phyloP scores from a whole-genome alignment of 2,329 filamentous ascomycete genomes.

The Colletotrichum viniferum region DNA sequence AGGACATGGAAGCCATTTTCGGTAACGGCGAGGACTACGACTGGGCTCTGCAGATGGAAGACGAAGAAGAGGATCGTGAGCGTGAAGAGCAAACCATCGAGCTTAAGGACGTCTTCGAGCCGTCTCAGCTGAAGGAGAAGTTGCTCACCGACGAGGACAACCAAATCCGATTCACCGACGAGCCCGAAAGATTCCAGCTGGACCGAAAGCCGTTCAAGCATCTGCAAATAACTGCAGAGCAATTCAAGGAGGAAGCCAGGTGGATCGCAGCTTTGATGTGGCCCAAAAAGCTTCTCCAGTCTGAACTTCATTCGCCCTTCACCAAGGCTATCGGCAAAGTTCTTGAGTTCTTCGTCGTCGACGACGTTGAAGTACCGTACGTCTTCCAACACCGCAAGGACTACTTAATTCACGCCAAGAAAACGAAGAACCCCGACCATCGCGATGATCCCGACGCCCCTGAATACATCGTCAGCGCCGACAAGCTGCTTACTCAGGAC shows the following conservation, averaged over 20 bases:
- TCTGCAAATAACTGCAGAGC: slow-evolving; percentile 78
- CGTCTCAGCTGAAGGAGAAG: slow-evolving; percentile 90
- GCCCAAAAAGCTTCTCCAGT: slow-evolving; percentile 79
- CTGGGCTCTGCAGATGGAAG: slow-evolving; percentile 90
- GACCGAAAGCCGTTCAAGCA: slow-evolving; percentile 88
- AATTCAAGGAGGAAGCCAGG: slow-evolving; percentile 85
- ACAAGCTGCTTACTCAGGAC: slow-evolving; percentile 89
- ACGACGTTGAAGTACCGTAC: slow-evolving; percentile 95
- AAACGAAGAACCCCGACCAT: slow-evolving; percentile 63
- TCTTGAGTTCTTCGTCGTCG: slow-evolving; percentile 91
- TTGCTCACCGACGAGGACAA: slow-evolving; percentile 97
- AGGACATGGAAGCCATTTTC: slow-evolving; percentile 91
- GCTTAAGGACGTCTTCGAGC: slow-evolving; percentile 97
- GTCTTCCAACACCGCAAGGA: slow-evolving; percentile 99
- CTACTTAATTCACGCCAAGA: slow-evolving; percentile 90
- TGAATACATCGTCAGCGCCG: slow-evolving; percentile 76
- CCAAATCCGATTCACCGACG: slow-evolving; percentile 82
- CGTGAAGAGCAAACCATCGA: slow-evolving; percentile 85
- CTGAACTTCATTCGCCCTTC: slow-evolving; percentile 80
- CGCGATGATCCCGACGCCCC: slow-evolving; percentile 72
- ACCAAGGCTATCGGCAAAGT: slow-evolving; percentile 89
- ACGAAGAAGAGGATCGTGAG: slow-evolving; percentile 80
- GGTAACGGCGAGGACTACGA: slow-evolving; percentile 95
- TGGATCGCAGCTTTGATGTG: slow-evolving; percentile 94
- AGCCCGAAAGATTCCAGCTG: slow-evolving; percentile 93